Evolutionary conservation across 176 grass and related monocot genomes (phyloP), one percentile per base, ranked within the genome.

Genomic region (Oryza glumipatula): DNA sequence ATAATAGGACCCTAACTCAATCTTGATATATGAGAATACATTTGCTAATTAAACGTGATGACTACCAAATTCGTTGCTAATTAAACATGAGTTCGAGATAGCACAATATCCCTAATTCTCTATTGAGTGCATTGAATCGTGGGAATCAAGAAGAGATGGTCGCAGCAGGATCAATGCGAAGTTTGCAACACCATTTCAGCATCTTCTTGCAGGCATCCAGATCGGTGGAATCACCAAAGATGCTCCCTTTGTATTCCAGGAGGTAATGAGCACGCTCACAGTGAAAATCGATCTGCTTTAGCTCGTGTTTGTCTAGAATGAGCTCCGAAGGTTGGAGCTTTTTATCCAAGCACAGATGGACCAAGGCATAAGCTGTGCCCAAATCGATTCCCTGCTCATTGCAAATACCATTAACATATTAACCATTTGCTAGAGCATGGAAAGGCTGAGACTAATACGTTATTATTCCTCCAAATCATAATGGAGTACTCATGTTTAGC

Each of bases 141-240:
- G 19, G 56, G 19, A 22, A 19, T 61, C 56, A 9, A n/a, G 56
- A n/a, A 60, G 19, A n/a, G 26, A 79, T 67, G 24, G 12, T 79
- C 17, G 61, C n/a, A 6, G 76, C n/a, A 11, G 76, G 60, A 78
- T 36, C 23, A n/a, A 63, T 41, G 5, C 9, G 19, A 77, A 77
- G 74, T 56, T 77, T 77, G 54, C 74, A 77, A 14, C 52, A 77
- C 74, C 74, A 77, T 63, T 77, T 77, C 6, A 77, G 58, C 54
- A 76, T 14, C 33, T 76, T 21, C 33, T 63, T 77, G 33, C 11
- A 63, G 2, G 32, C 21, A 61, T 77, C 54, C 39, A 19, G 5
- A 63, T 12, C 6, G 17, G 54, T 77, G 54, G 22, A 77, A 41
- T 24, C 39, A 35, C 75, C 75, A 24, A 77, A 77, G 21, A 77